Evolutionary conservation across 495 filamentous ascomycete species (phyloP).

Genomic region (Daldinia loculata): DNA sequence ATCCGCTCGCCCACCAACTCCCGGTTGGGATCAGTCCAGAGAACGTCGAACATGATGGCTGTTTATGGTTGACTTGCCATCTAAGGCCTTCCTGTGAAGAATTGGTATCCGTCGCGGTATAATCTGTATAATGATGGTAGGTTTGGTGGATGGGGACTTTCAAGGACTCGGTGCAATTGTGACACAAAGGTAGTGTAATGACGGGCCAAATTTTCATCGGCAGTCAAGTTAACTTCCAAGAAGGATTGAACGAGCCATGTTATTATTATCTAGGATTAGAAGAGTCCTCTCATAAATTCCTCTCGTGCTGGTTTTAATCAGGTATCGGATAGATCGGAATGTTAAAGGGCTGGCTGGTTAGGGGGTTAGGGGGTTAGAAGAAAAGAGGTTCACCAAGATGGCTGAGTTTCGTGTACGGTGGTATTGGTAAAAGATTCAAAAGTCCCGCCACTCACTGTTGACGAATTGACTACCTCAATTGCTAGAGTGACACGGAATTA

Average conservation of each 20-base stretch:
- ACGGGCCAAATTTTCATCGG: conserved; percentile 1
- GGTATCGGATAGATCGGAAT: conserved; percentile 4
- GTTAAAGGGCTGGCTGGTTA: not conserved
- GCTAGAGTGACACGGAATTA: conserved; percentile 4
- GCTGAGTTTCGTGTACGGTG: conserved; percentile 1
- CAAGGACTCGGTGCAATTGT: not conserved
- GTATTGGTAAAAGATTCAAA: conserved; percentile 16
- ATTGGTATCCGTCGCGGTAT: not conserved
- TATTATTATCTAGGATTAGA: conserved; percentile 12
- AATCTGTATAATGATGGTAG: not conserved
- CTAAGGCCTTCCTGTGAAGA: not conserved
- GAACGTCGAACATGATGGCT: conserved; percentile 60
- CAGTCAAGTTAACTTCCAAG: conserved; percentile 17
- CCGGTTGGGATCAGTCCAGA: conserved; percentile 57
- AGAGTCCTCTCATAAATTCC: not conserved
- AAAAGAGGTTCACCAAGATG: conserved; percentile 15
- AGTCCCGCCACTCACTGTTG: not conserved
- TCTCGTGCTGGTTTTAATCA: not conserved
- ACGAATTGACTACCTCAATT: not conserved
- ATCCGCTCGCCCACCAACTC: conserved; percentile 57
- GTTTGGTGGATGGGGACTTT: conserved; percentile 2
- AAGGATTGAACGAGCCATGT: conserved; percentile 20
- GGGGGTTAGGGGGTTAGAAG: not conserved
- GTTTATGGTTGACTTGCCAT: not conserved
- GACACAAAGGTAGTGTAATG: conserved; percentile 11